Conservation (phyloP, 1,139 yeast genomes). For the Magnusiomyces sp. region DNA sequence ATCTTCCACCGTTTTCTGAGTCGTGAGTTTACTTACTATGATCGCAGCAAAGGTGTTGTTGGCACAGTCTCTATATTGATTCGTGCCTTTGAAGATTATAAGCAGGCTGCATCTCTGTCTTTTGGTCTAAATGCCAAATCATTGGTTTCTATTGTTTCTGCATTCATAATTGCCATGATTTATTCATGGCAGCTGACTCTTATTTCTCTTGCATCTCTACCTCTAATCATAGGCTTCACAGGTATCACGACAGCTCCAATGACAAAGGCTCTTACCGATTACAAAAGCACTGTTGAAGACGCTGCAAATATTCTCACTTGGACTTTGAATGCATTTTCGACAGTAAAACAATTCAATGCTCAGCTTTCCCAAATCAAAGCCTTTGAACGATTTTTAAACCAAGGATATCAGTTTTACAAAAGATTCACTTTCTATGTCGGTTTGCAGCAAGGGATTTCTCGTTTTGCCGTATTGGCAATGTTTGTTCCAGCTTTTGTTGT, state of each 20-base stretch:
- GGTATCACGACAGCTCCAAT: conserved; percentile 45
- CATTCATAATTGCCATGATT: conserved; percentile 58
- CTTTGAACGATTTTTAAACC: conserved; percentile 36
- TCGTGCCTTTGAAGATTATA: conserved; percentile 60
- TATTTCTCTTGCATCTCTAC: conserved; percentile 62
- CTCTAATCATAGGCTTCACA: conserved; percentile 49
- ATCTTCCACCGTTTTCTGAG: conserved; percentile 32
- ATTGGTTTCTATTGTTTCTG: conserved; percentile 43
- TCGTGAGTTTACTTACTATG: conserved; percentile 41
- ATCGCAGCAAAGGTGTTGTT: conserved; percentile 35
- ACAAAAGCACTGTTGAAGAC: conserved; percentile 47
- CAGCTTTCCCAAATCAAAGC: conserved; percentile 43
- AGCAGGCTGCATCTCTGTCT: conserved; percentile 63
- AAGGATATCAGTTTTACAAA: conserved; percentile 43
- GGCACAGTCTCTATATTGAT: conserved; percentile 61
- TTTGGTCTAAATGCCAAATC: conserved; percentile 51
- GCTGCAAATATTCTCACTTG: conserved; percentile 63
- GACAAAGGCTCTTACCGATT: conserved; percentile 42
- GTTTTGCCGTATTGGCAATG: conserved; percentile 55
- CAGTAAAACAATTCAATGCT: conserved; percentile 57
- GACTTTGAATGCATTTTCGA: conserved; percentile 51
- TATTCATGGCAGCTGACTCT: conserved; percentile 82
- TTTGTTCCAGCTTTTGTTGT: conserved; percentile 92
- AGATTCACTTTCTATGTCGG: conserved; percentile 43
- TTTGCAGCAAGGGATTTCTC: conserved; percentile 50